A percentile compares a stretch with the other conserved stretches of the same genome.
phyloP scores from a whole-genome alignment of 306 rosid genomes.

The Vigna radiata region DNA sequence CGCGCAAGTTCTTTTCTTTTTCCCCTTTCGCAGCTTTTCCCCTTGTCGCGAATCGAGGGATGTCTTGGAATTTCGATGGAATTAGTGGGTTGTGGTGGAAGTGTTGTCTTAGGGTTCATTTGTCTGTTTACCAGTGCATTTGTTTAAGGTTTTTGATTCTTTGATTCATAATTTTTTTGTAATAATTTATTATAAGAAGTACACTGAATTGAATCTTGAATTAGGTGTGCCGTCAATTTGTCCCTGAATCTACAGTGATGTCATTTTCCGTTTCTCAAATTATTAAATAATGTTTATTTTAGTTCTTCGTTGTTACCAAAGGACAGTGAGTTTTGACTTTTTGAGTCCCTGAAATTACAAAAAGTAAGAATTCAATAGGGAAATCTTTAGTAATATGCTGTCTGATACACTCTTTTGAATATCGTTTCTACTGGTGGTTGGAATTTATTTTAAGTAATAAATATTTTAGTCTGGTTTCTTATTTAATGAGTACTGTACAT shows the following conservation, averaged over 20 bases:
- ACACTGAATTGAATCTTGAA: not conserved
- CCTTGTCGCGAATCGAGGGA: constrained; percentile 5
- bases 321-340: not conserved
- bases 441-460: not conserved
- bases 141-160: not conserved
- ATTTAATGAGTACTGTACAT: not conserved
- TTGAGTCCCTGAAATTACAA: not conserved
- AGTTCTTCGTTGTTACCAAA: not conserved
- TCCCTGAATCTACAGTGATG: not conserved
- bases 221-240: not conserved
- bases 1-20: constrained; percentile 22
- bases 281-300: not conserved
- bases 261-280: not conserved
- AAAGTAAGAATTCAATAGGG: not conserved
- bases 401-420: not conserved
- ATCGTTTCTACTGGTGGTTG: not conserved
- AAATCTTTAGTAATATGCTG: not conserved
- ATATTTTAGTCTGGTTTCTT: not conserved
- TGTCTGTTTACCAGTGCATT: not conserved
- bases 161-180: constrained; percentile 2
- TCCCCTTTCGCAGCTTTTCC: not conserved
- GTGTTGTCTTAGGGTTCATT: constrained; percentile 37
- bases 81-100: not conserved
- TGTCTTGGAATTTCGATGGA: not conserved
- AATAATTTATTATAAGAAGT: not conserved